Evolutionary conservation across 1,139 yeast genomes (phyloP).

Genomic region (Diutina ranongensis): DNA sequence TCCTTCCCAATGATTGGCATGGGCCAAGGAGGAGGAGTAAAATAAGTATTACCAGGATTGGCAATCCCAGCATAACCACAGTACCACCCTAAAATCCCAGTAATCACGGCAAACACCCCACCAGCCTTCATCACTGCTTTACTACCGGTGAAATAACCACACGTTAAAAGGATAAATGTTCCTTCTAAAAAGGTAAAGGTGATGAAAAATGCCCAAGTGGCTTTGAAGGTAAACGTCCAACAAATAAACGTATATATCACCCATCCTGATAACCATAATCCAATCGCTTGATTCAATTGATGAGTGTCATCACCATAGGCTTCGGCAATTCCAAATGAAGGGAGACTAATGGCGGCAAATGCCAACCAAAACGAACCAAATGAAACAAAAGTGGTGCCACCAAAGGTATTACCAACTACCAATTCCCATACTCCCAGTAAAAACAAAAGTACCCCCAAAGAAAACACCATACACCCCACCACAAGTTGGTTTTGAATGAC

Average conservation of each 20-base stretch:
- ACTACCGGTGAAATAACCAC: slow-evolving; percentile 26
- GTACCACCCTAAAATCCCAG: slow-evolving; percentile 33
- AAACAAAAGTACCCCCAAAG: neutral
- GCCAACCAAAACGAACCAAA: slow-evolving; percentile 29
- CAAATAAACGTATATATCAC: slow-evolving; percentile 31
- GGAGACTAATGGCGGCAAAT: slow-evolving; percentile 23
- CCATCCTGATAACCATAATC: slow-evolving; percentile 35
- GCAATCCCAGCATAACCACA: slow-evolving; percentile 27
- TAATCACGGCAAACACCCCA: slow-evolving; percentile 33
- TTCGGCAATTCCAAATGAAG: slow-evolving; percentile 21
- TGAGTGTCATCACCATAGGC: slow-evolving; percentile 17
- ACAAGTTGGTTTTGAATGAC: neutral
- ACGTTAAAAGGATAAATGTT: slow-evolving; percentile 32
- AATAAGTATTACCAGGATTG: slow-evolving; percentile 18
- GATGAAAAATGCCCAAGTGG: slow-evolving; percentile 29
- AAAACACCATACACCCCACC: neutral
- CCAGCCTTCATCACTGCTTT: slow-evolving; percentile 25
- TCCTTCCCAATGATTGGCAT: slow-evolving; percentile 2
- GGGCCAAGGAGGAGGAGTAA: slow-evolving; percentile 13
- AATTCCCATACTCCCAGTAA: neutral
- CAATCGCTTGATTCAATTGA: slow-evolving; percentile 22
- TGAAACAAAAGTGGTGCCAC: slow-evolving; percentile 25
- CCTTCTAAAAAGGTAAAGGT: slow-evolving; percentile 26
- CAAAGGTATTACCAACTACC: slow-evolving; percentile 20
- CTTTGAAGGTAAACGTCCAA: slow-evolving; percentile 27